Evolutionary conservation across 768 basidiomycete genomes (phyloP).

Genomic region (Sistotremastrum suecicum): DNA sequence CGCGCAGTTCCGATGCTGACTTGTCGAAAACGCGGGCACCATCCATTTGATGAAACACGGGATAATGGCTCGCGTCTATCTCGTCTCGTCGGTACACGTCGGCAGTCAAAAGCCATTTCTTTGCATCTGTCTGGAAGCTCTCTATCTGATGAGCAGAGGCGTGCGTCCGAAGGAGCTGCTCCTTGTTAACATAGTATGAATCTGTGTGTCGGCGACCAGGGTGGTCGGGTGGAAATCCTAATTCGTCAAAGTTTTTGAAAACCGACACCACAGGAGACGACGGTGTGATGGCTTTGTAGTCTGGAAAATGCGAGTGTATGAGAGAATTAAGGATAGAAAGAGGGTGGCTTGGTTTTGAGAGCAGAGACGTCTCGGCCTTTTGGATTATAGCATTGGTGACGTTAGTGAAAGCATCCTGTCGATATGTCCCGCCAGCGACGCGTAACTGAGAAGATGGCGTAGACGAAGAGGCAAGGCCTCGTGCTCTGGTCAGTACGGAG

Average conservation of each 20-base stretch:
- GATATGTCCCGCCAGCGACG: constrained; percentile 54
- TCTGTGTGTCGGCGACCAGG: constrained; percentile 84
- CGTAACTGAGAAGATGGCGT: constrained; percentile 2
- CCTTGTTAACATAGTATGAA: constrained; percentile 88
- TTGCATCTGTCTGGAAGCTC: constrained; percentile 60
- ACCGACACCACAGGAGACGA: constrained; percentile 85
- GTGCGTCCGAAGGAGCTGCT: constrained; percentile 90
- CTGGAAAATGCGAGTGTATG: constrained; percentile 73
- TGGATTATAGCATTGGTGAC: constrained; percentile 72
- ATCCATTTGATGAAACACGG: constrained; percentile 98
- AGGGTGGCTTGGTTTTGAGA: constrained; percentile 68
- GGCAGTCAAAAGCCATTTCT: constrained; percentile 82
- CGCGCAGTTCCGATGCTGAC: constrained; percentile 34
- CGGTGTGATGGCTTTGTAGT: constrained; percentile 59
- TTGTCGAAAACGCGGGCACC: constrained; percentile 73
- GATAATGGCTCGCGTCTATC: constrained; percentile 93
- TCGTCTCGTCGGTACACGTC: constrained; percentile 98
- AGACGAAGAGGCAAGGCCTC: not conserved
- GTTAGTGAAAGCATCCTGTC: constrained; percentile 72
- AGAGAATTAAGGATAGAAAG: constrained; percentile 71
- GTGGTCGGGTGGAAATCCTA: constrained; percentile 88
- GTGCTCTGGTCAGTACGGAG: not conserved
- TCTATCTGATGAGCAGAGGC: constrained; percentile 98
- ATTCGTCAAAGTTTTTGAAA: constrained; percentile 88
- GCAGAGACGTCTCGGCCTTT: constrained; percentile 65